Conservation (phyloP, 2,329 filamentous ascomycete genomes). For the Didymella pinodella region DNA sequence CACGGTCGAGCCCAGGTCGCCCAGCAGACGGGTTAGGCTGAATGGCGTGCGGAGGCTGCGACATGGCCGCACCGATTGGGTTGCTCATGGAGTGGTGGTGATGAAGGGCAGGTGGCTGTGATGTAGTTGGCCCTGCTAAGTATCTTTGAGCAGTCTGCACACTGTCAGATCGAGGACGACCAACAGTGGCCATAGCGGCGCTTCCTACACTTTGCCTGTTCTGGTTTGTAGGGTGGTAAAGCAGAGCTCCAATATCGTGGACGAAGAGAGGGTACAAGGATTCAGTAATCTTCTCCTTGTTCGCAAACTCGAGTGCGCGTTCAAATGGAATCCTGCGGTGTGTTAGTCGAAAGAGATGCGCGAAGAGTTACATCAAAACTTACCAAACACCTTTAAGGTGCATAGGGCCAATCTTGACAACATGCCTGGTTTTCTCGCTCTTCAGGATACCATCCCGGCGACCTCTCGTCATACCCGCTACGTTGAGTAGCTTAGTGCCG, state of each 20-base stretch:
- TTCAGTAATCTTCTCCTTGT: slow-evolving; percentile 99
- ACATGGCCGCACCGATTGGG: slow-evolving; percentile 65
- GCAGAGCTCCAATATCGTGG: slow-evolving; percentile 90
- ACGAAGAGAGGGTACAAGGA: slow-evolving; percentile 94
- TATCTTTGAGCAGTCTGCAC: slow-evolving; percentile 55
- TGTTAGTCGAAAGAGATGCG: slow-evolving; percentile 18
- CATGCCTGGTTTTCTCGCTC: slow-evolving; percentile 94
- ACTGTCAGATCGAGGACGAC: slow-evolving; percentile 57
- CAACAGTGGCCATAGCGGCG: slow-evolving; percentile 77
- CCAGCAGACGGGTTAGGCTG: slow-evolving; percentile 64
- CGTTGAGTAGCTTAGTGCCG: slow-evolving; percentile 94
- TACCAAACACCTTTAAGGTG: slow-evolving; percentile 79
- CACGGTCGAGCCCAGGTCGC: slow-evolving; percentile 76
- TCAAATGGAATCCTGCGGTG: slow-evolving; percentile 89
- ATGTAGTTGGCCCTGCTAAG: slow-evolving; percentile 67
- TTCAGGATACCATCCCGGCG: slow-evolving; percentile 95
- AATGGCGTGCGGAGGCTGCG: slow-evolving; percentile 72
- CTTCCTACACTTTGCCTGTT: slow-evolving; percentile 78
- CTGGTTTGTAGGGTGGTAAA: slow-evolving; percentile 93
- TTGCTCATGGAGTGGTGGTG: slow-evolving; percentile 73
- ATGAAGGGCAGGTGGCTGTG: slow-evolving; percentile 73
- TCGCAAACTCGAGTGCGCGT: slow-evolving; percentile 95
- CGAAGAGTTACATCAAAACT: slow-evolving; percentile 3
- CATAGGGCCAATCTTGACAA: slow-evolving; percentile 99
- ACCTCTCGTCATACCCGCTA: slow-evolving; percentile 96